A percentile compares a stretch with the other conserved stretches of the same genome.
Conservation (phyloP, 768 basidiomycete genomes). For the Podaxis pistillaris region DNA sequence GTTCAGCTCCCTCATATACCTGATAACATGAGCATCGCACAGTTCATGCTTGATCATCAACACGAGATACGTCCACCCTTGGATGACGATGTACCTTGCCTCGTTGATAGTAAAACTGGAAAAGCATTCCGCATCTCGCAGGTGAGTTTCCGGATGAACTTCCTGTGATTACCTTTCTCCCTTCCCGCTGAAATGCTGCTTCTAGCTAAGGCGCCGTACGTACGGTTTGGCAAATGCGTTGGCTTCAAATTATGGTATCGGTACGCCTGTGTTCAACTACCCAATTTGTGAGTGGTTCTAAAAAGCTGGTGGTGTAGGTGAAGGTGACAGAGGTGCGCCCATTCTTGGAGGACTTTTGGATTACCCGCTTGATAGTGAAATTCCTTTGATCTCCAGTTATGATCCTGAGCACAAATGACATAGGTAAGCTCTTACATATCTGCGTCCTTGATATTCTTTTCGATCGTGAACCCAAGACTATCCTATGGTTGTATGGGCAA, state of each 20-base stretch:
- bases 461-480: conserved; percentile 32
- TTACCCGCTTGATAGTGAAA: not conserved
- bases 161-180: conserved; percentile 2
- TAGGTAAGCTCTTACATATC: conserved; percentile 32
- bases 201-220: conserved; percentile 22
- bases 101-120: conserved; percentile 46
- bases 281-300: not conserved
- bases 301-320: conserved; percentile 4
- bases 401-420: conserved; percentile 52
- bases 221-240: conserved; percentile 37
- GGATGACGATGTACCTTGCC: conserved; percentile 39
- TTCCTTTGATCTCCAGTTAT: conserved; percentile 34
- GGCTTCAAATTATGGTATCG: conserved; percentile 27
- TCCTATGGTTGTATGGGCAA: conserved; percentile 46
- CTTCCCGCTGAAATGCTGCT: not conserved
- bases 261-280: conserved; percentile 12
- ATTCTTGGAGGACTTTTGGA: not conserved
- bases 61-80: conserved; percentile 40
- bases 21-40: conserved; percentile 53
- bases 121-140: conserved; percentile 31
- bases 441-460: not conserved
- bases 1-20: conserved; percentile 40
- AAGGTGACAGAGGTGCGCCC: conserved; percentile 20
- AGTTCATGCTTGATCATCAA: conserved; percentile 53
- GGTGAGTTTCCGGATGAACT: not conserved